Evolutionary conservation across 352 stramenopile species (phyloP).

Genomic region (Globisporangium cederbergense): DNA sequence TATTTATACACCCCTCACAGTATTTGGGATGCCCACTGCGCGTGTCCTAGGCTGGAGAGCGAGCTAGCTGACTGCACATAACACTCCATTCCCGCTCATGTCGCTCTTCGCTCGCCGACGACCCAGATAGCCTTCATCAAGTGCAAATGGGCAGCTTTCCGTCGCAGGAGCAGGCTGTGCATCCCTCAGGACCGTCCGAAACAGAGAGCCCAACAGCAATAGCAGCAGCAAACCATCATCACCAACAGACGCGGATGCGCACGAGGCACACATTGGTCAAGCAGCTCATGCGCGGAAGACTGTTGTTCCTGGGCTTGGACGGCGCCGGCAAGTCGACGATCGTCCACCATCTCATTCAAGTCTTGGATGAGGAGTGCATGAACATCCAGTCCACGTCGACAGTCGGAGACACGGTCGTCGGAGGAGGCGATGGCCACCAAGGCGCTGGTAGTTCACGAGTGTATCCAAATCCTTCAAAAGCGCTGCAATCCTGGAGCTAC

Average conservation of each 20-base stretch:
- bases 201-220: neutral
- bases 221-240: neutral
- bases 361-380: slow-evolving; percentile 19
- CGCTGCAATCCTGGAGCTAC: slow-evolving; percentile 26
- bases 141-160: slow-evolving; percentile 35
- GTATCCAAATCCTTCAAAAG: slow-evolving; percentile 29
- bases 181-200: slow-evolving; percentile 3
- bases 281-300: slow-evolving; percentile 35
- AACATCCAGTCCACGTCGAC: slow-evolving; percentile 9
- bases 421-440: neutral
- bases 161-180: slow-evolving; percentile 28
- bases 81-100: neutral
- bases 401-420: neutral
- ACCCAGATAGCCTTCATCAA: neutral
- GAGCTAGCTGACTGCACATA: neutral
- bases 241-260: slow-evolving; percentile 15
- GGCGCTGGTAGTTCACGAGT: neutral
- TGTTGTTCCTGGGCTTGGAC: slow-evolving; percentile 55
- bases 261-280: slow-evolving; percentile 29
- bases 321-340: slow-evolving; percentile 61
- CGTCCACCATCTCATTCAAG: slow-evolving; percentile 34
- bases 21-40: neutral
- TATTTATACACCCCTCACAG: neutral
- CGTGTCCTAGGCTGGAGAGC: neutral
- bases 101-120: neutral